Conservation (phyloP, 225 moss, liverwort and hornwort genomes). For the Pleurozium schreberi region DNA sequence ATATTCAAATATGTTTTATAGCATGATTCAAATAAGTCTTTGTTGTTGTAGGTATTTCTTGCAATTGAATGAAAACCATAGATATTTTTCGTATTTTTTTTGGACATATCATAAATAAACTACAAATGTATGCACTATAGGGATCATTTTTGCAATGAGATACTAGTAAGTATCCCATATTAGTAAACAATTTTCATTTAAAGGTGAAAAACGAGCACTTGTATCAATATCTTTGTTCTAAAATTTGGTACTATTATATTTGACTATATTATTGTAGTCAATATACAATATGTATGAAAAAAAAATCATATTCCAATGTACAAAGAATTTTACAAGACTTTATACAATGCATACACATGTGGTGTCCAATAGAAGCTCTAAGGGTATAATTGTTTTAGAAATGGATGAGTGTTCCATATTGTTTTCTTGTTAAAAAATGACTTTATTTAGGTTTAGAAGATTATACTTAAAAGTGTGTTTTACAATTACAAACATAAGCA, state of each 20-base stretch:
- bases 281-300: not conserved
- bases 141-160: not conserved
- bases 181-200: not conserved
- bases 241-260: not conserved
- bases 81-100: not conserved
- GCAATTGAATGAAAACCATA: not conserved
- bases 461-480: too few species aligned
- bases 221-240: not conserved
- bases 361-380: not conserved
- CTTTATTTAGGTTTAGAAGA: too few species aligned
- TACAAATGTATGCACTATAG: not conserved
- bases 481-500: not conserved
- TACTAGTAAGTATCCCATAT: not conserved
- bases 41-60: not conserved
- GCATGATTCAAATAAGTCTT: not conserved
- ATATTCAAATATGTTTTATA: not conserved
- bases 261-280: not conserved
- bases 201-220: fast-evolving
- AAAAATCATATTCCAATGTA: not conserved
- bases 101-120: not conserved
- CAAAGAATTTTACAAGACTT: not conserved
- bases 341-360: not conserved
- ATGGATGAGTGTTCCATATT: fast-evolving
- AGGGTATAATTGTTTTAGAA: not conserved
- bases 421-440: not conserved